Evolutionary conservation across 1,139 yeast genomes (phyloP).

Genomic region (Sugiyamaella sp.): DNA sequence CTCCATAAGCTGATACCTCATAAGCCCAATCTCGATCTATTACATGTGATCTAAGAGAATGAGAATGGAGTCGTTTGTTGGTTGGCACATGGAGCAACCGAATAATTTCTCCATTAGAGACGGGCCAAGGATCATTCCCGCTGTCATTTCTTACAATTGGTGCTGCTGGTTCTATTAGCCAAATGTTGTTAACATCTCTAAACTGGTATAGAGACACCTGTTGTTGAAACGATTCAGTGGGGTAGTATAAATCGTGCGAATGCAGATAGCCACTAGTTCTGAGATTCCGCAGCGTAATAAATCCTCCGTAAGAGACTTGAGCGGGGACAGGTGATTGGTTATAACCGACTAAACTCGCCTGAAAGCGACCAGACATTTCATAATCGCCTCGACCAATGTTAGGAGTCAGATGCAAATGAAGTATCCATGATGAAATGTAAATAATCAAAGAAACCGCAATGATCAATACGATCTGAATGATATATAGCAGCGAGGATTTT

Average conservation of each 20-base stretch:
- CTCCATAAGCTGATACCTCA: conserved; percentile 71
- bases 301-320: conserved; percentile 64
- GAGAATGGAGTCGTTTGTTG: conserved; percentile 61
- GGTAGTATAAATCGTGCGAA: conserved; percentile 60
- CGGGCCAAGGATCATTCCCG: conserved; percentile 3
- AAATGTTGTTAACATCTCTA: conserved; percentile 61
- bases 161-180: conserved; percentile 58
- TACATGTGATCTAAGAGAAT: conserved; percentile 65
- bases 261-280: conserved; percentile 67
- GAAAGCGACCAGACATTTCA: conserved; percentile 61
- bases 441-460: conserved; percentile 54
- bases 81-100: conserved; percentile 65
- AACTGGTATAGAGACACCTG: conserved; percentile 66
- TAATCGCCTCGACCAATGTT: conserved; percentile 53
- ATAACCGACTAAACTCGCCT: conserved; percentile 52
- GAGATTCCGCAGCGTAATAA: conserved; percentile 67
- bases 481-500: conserved; percentile 44
- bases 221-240: conserved; percentile 61
- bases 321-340: conserved; percentile 48
- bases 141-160: conserved; percentile 2
- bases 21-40: conserved; percentile 79
- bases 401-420: conserved; percentile 55
- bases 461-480: conserved; percentile 41
- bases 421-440: conserved; percentile 52
- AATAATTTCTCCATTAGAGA: conserved; percentile 52